phyloP scores from a whole-genome alignment of 1,139 yeast genomes.

The Kurtzmaniella quercitrusa region DNA sequence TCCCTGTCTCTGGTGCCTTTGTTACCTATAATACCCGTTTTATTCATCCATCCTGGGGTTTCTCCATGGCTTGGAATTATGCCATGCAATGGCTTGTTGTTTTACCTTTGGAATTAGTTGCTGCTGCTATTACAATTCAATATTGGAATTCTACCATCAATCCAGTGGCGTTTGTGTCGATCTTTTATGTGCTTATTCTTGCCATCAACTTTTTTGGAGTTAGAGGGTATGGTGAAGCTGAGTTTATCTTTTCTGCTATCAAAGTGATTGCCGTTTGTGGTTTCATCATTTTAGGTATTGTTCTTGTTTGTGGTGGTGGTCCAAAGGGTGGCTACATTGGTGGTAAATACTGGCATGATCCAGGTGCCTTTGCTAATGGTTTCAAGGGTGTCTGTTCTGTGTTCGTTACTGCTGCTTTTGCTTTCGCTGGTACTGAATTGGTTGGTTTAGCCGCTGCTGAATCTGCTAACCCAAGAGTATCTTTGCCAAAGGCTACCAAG shows the following conservation, averaged over 20 bases:
- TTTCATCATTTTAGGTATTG: slow-evolving; percentile 22
- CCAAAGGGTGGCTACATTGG: slow-evolving; percentile 28
- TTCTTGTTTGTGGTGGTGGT: slow-evolving; percentile 32
- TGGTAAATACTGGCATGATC: slow-evolving; percentile 29
- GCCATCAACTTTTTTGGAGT: slow-evolving; percentile 32
- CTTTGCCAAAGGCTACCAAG: slow-evolving; percentile 31
- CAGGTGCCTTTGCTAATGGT: slow-evolving; percentile 28
- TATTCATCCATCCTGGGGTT: slow-evolving; percentile 33
- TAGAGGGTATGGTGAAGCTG: slow-evolving; percentile 35
- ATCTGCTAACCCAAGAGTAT: slow-evolving; percentile 27
- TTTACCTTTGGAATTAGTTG: slow-evolving; percentile 35
- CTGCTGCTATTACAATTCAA: slow-evolving; percentile 33
- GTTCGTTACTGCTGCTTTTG: slow-evolving; percentile 22
- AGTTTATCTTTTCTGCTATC: slow-evolving; percentile 24
- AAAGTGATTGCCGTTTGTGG: slow-evolving; percentile 31
- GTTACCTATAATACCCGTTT: slow-evolving; percentile 35
- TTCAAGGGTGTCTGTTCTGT: slow-evolving; percentile 23
- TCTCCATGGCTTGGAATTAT: slow-evolving; percentile 42
- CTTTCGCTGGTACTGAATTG: slow-evolving; percentile 24
- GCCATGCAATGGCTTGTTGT: slow-evolving; percentile 38
- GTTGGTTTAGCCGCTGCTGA: slow-evolving; percentile 36
- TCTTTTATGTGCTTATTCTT: slow-evolving; percentile 26
- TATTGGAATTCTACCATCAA: slow-evolving; percentile 25
- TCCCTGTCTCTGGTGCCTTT: slow-evolving; percentile 38
- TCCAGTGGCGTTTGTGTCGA: slow-evolving; percentile 28